Conservation (phyloP, 106 monocot species). For the Dioscorea alata region DNA sequence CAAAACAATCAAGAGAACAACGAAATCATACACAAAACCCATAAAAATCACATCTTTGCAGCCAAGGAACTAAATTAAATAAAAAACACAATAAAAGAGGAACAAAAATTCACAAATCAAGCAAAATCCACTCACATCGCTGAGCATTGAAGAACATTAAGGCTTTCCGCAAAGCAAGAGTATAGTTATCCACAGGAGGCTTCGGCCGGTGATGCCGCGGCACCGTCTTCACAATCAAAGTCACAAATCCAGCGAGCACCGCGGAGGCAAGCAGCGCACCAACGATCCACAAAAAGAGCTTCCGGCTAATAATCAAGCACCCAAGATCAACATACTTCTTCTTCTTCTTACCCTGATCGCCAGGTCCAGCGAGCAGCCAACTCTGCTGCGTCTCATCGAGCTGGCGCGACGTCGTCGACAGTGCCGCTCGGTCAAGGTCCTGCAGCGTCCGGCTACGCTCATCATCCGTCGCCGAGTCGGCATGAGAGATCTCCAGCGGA, state of each 20-base stretch:
- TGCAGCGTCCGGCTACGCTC: constrained; percentile 87
- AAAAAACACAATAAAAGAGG: too few species aligned
- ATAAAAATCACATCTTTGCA: too few species aligned
- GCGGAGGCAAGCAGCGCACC: constrained; percentile 44
- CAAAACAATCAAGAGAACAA: too few species aligned
- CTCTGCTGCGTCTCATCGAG: constrained; percentile 98
- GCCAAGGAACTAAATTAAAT: too few species aligned
- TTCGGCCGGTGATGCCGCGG: constrained; percentile 52
- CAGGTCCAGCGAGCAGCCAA: constrained; percentile 93
- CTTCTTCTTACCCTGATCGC: constrained; percentile 68
- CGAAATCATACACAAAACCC: too few species aligned
- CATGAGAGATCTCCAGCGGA: constrained; percentile 69
- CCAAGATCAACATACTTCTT: constrained; percentile 97
- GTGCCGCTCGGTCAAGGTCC: constrained; percentile 73
- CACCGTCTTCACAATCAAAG: constrained; percentile 56
- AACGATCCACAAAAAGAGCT: constrained; percentile 67
- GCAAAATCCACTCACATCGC: constrained; percentile 38
- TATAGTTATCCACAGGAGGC: constrained; percentile 85
- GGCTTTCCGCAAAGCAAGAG: constrained; percentile 82
- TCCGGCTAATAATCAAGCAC: constrained; percentile 79
- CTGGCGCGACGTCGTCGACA: constrained; percentile 45
- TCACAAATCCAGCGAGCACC: constrained; percentile 50
- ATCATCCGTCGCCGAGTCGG: constrained; percentile 81
- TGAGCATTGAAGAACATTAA: constrained; percentile 99
- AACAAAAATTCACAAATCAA: too few species aligned